Evolutionary conservation across 495 filamentous ascomycete genomes (phyloP), one percentile per base, ranked within the genome.

Genomic region (Lasiosphaeria ovina): DNA sequence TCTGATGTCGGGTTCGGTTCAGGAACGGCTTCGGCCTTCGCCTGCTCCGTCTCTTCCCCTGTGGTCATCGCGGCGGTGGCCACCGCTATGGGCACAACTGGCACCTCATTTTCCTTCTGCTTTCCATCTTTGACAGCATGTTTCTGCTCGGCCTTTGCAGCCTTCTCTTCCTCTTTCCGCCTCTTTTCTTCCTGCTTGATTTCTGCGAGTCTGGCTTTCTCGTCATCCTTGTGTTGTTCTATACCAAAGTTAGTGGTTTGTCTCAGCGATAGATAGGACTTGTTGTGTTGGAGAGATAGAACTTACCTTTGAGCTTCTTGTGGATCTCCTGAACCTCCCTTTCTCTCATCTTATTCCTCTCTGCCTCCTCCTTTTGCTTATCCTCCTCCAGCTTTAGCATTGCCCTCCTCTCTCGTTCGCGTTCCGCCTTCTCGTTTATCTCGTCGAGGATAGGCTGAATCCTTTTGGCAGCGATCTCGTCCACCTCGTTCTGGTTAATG

Each of bases 371-470:
- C 53, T 74, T 78, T 45, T 73, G 72, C 38, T 71, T 76, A 54
- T 82, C 78, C 67, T 80, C 73, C n/a, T 82, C 81, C 40, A 66
- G 10, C 62, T 72, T 76, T 17, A 74, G 50, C 53, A 83, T 83
- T 5, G 81, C 83, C 51, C 84, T 80, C 24, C 87, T 79, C 60
- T 85, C 78, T 53, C 79, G 78, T 65, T 89, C 85, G 51, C 76
- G 76, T 66, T 93, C 89, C 0, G 88, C 87, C 36, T 83, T 86
- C 17, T 87, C 86, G 52, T 86, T 85, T 42, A 98, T 95, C 64
- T 96, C 91, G 67, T 97, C 89, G n/a, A 98, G 71, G 0, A 94
- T 84, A 16, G 94, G 94, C 71, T 91, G 89, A n/a, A 98, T 81
- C 66, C 88, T 86, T 36, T 81, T 81, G 9, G 84, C 83, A 0